Percentiles rank a stretch among this genome's conserved stretches.
Evolutionary conservation across 2,329 filamentous ascomycete genomes (phyloP).

Genomic region (Colletotrichum cereale): DNA sequence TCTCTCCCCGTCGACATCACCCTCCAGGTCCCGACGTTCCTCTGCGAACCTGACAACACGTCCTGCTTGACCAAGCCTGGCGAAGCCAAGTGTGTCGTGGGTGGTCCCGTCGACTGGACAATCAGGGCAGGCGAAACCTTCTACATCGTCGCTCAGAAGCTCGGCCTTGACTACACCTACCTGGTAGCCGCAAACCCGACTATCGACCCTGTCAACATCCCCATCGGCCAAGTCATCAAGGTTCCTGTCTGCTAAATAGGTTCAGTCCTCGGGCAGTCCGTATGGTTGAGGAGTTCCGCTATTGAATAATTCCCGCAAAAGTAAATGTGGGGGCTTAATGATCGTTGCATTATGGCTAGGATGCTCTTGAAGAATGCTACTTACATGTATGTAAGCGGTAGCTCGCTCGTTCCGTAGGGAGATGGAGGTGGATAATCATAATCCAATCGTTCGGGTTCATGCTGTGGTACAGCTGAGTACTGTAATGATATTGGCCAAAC

Average conservation of each 20-base stretch:
- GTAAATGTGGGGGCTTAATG: background rate
- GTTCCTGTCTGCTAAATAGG: conserved; percentile 20
- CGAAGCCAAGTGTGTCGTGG: conserved; percentile 4
- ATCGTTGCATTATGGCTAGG: background rate
- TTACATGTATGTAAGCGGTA: conserved; percentile 3
- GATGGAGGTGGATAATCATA: conserved; percentile 6
- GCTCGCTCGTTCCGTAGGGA: background rate
- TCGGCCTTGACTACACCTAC: conserved; percentile 15
- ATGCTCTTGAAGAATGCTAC: background rate
- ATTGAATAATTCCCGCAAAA: background rate
- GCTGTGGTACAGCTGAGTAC: too few relatives aligned
- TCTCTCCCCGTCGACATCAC: background rate
- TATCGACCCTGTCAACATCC: conserved; percentile 17
- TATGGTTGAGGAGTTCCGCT: background rate
- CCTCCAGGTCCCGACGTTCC: conserved; percentile 21
- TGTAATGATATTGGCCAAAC: too few relatives aligned
- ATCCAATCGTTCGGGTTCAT: background rate
- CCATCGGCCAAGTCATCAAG: conserved; percentile 21
- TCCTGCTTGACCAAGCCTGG: conserved; percentile 24
- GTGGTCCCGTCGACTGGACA: conserved; percentile 7
- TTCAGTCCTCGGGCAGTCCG: rapidly evolving
- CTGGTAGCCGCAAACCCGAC: conserved; percentile 23
- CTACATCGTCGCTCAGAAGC: conserved; percentile 15
- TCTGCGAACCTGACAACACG: conserved; percentile 37
- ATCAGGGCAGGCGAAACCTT: conserved; percentile 25